Evolutionary conservation across 1,139 yeast species (phyloP), one percentile per base, ranked within the genome.

Genomic region (Candida labiduridarum): DNA sequence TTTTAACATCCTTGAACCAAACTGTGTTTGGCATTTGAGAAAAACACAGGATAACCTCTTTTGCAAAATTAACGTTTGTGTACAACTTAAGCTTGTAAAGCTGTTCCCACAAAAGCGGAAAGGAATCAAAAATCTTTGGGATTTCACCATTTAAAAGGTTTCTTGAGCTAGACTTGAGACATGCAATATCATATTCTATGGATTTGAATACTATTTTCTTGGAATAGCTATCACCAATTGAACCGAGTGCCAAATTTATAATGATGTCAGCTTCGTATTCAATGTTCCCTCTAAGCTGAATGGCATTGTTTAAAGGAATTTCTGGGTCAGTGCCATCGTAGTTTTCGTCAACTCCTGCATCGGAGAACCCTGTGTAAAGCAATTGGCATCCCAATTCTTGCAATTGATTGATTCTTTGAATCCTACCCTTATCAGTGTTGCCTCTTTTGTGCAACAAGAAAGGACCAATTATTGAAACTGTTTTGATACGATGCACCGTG

Each of bases 141-240:
- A 64, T 62, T 44, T 71, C 69, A 10, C 67, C 66, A 2, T 62
- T 62, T 31, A 76, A 72, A 15, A 85, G 64, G 29, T 73, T 66
- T 36, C 67, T 66, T 16, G 86, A 77, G 52, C 79, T 77, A 19
- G 22, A 19, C 22, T 53, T 82, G 83, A 85, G 66, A n/a, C 78
- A 66, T 12, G 78, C 62, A 16, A 85, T 68, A 61, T 87, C 95
- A 61, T 80, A 85, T 40, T 71, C 64, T 27, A 86, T 61, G 16
- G 85, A 75, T 14, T 71, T 62, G 0, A 74, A 62, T 11, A 84
- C 66, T 5, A 85, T 71, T n/a, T 68, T 58, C 52, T 76, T 64
- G 0, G 84, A 76, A 3, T 67, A 58, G 11, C 59, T 16, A 22
- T 48, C 19, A 12, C 49, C 50, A 9, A 60, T 14, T 44, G 57